These are phyloP conservation scores for Fusarium circinatum DNA, from an alignment of 2,329 filamentous ascomycete species.

Conservation along the genomic window DNA sequence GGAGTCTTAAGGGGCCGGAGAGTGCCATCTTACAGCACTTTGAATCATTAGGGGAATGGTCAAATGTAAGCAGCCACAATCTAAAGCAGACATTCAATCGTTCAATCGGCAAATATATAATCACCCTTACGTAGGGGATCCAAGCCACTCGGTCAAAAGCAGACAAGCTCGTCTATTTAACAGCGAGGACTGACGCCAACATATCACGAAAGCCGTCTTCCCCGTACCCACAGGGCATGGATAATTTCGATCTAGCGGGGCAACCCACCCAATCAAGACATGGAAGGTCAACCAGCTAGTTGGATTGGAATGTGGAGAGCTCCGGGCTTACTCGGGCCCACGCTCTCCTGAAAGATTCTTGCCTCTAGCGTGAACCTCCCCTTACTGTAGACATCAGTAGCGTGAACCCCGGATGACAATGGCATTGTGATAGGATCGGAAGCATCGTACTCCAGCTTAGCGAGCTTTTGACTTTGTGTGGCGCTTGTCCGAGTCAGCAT, in stretches of 20 bases:
- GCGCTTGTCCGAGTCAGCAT: neutral
- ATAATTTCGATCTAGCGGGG: neutral
- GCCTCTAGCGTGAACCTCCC: neutral
- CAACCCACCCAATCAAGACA: fast-evolving
- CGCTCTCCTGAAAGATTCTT: neutral
- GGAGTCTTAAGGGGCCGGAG: neutral
- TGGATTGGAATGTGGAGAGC: neutral
- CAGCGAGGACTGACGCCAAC: neutral
- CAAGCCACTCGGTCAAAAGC: too few relatives aligned
- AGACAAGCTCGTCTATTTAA: neutral
- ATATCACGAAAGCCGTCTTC: neutral
- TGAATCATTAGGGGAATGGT: fast-evolving
- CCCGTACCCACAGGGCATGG: neutral
- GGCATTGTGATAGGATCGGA: neutral
- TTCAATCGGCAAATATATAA: too few relatives aligned
- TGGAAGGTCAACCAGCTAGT: fast-evolving
- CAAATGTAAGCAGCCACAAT: neutral
- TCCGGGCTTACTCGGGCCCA: neutral
- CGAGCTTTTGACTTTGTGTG: neutral
- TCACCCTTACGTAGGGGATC: too few relatives aligned
- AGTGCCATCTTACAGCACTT: neutral
- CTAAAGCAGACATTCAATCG: too few relatives aligned
- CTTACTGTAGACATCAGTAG: neutral
- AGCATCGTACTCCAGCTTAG: too few relatives aligned
- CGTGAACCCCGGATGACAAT: neutral